Evolutionary conservation across 2,329 filamentous ascomycete genomes (phyloP), one percentile per base, ranked within the genome.

Genomic region (Penicillium expansum): DNA sequence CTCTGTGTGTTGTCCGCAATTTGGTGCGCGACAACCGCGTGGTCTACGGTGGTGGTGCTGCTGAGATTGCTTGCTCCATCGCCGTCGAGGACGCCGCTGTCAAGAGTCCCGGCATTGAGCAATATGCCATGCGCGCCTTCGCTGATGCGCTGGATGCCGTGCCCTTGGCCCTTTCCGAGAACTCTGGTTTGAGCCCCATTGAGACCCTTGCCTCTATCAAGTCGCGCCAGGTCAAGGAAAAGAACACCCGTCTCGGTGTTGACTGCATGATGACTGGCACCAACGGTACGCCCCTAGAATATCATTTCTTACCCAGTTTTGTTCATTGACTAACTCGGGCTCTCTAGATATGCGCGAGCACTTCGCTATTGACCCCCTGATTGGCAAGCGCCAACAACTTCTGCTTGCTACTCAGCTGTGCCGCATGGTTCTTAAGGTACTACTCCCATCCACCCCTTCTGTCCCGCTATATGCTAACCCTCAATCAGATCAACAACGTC

Each of bases 51-150:
- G 94, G 94, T 69, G 94, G 95, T 77, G 91, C 94, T 30, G 93
- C 94, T 47, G 94, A 99, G 77, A 95, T 99, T 73, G 92, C 95
- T 61, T 99, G 95, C 82, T 96, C 92, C 22, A 80, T 99, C 54
- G 94, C 94, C 3, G 93, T 99, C 44, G 93, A 97, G 77, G 92
- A 97, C 68, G 93, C 91, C 27, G 93, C 93, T 42, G 87, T 92
- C 71, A 91, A 96, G 86, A 96, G 91, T 51, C 91, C 92, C 24
- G 94, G 94, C n/a, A 85, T 99, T 38, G 93, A 97, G 79, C 94
- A 99, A 78, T 99, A 99, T 76, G 92, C 93, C 64, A 99, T 99
- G 93, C 90, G 94, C 60, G 94, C 94, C 24, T 99, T 99, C 73
- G 86, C 94, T 59, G 93, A 97, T 76, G 95, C 94, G 5, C 85